Conservation (phyloP, 495 filamentous ascomycete species). For the Apodospora peruviana region DNA sequence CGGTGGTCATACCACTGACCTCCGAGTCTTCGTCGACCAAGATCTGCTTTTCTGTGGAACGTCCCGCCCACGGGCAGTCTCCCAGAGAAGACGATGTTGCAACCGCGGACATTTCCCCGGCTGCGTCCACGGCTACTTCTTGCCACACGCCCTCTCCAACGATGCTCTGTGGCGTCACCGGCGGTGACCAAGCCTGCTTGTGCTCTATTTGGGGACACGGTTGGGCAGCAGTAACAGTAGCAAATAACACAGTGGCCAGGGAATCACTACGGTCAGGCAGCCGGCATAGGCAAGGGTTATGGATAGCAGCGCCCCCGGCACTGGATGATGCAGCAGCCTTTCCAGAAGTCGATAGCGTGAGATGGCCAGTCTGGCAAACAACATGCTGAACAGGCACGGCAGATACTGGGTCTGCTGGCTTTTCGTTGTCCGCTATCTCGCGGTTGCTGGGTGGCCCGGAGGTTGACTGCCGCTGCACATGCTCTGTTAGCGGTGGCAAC, state of each 20-base stretch:
- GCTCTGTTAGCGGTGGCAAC: constrained; percentile 2
- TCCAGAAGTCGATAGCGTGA: constrained; percentile 16
- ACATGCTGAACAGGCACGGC: constrained; percentile 15
- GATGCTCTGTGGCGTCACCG: constrained; percentile 3
- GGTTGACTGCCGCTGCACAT: background rate
- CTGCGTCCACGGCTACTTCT: constrained; percentile 1
- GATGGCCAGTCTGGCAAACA: constrained; percentile 17
- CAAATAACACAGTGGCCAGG: background rate
- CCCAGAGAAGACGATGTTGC: background rate
- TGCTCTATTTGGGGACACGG: background rate
- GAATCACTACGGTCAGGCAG: background rate
- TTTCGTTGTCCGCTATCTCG: too few species aligned
- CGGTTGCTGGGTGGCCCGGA: too few species aligned
- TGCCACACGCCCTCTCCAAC: constrained; percentile 4
- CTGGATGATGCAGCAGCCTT: constrained; percentile 5
- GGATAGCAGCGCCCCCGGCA: background rate
- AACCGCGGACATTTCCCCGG: background rate
- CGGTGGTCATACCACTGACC: background rate
- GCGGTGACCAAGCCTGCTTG: background rate
- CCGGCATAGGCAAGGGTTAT: background rate
- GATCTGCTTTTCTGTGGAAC: background rate
- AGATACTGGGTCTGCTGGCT: constrained; percentile 8
- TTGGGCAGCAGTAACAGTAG: background rate
- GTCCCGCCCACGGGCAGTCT: background rate
- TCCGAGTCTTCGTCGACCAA: background rate